Evolutionary conservation across 306 rosid species (phyloP), one percentile per base, ranked within the genome.

Genomic region (Adenanthera pavonina): DNA sequence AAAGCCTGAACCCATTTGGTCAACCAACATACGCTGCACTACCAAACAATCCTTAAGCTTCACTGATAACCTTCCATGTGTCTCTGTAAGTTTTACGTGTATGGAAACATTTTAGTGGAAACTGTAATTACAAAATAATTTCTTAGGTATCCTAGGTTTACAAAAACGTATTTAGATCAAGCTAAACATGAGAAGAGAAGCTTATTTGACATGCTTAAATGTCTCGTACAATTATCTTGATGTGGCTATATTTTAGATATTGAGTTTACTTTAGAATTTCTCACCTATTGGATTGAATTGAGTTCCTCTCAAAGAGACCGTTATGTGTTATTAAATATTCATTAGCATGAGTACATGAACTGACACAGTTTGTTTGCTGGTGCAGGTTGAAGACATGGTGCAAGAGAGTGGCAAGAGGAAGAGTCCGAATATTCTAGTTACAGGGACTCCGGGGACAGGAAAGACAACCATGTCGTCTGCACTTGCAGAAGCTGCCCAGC

Each of bases 381-480:
- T 84, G 74, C 66, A 84, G 81, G 64, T 48, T 41, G 74, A 40
- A 79, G 80, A 67, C 72, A 89, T 89, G 92, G 85, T 53, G 53
- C 47, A 61, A 72, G 84, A 61, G 33, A 64, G 78, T 77, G 77
- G 83, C 36, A 75, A 68, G 78, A 89, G 94, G 86, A 82, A 78
- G 78, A 91, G 73, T 77, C 98, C 98, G 11, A 95, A 95, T 83
- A 82, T 95, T 47, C 77, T 95, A 85, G 88, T 91, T 84, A 91
- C 97, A 7, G 97, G 98, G 7, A 92, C 98, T 0, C 98, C 98
- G 0, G 97, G 98, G 2, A 95, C 98, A 0, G 98, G 98, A 79
- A 95, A 92, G 87, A 92, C 97, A 36, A 91, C 97, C 2, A 85
- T 83, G 30, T 86, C 91, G 1, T 74, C 90, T 5, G 86, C 92